phyloP scores from a whole-genome alignment of 257 asterid species.

The Verbena officinalis region DNA sequence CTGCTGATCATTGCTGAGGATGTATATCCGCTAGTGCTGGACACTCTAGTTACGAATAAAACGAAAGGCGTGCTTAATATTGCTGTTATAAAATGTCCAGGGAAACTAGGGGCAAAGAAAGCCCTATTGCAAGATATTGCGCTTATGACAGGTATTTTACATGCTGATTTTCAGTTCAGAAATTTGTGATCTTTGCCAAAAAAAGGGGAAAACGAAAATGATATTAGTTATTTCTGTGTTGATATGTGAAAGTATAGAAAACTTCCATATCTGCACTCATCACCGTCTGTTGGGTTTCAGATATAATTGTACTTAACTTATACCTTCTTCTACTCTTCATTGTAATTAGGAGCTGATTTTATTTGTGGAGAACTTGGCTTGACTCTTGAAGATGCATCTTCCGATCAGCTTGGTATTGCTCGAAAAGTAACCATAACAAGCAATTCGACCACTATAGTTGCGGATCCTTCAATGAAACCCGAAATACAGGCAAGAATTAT shows the following conservation, averaged over 20 bases:
- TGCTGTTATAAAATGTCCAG: constrained; percentile 92
- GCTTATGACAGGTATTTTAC: constrained; percentile 76
- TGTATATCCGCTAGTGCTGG: constrained; percentile 71
- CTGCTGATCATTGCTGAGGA: constrained; percentile 91
- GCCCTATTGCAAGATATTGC: constrained; percentile 92
- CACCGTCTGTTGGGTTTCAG: constrained; percentile 6
- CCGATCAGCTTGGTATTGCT: constrained; percentile 99
- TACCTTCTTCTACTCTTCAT: constrained; percentile 25
- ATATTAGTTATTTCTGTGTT: too few relatives aligned
- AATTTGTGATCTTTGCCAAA: neutral
- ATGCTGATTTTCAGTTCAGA: neutral
- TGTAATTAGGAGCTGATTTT: constrained; percentile 87
- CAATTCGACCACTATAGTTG: constrained; percentile 75
- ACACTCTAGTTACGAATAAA: constrained; percentile 79
- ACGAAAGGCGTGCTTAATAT: constrained; percentile 72
- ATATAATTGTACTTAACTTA: neutral
- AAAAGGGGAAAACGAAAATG: neutral
- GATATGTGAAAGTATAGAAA: neutral
- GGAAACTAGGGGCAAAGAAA: constrained; percentile 74
- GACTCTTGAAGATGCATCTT: constrained; percentile 74
- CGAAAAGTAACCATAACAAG: constrained; percentile 70
- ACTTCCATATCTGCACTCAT: neutral
- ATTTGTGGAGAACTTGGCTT: constrained; percentile 87
- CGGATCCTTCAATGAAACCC: constrained; percentile 88
- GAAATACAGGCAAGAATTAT: constrained; percentile 90